Evolutionary conservation across 2,329 filamentous ascomycete genomes (phyloP).

Genomic region (Fusarium mundagurra): DNA sequence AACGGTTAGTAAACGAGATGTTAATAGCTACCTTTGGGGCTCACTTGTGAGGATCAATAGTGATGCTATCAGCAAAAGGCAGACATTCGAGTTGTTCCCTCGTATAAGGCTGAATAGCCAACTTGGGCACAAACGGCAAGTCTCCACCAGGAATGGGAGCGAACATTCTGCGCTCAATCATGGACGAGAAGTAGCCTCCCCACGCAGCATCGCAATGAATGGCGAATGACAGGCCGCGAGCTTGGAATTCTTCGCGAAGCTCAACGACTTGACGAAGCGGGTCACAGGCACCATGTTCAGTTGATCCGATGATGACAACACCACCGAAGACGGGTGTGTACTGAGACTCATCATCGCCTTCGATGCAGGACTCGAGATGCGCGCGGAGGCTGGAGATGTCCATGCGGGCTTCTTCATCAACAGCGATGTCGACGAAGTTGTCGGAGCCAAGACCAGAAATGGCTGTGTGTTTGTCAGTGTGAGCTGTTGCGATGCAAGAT

Average conservation of each 20-base stretch:
- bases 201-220: background rate
- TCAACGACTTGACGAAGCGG: background rate
- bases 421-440: background rate
- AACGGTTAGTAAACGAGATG: fast-evolving
- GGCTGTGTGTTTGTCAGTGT: background rate
- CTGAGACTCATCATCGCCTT: background rate
- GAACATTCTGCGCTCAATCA: background rate
- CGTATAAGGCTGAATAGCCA: background rate
- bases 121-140: background rate
- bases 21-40: fast-evolving
- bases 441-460: background rate
- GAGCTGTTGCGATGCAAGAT: too few relatives aligned
- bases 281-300: background rate
- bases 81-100: background rate
- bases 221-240: background rate
- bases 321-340: background rate
- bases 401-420: background rate
- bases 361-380: background rate
- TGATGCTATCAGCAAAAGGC: background rate
- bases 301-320: background rate
- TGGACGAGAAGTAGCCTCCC: background rate
- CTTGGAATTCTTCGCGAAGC: background rate
- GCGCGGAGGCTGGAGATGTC: background rate
- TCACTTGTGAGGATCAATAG: background rate
- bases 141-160: background rate